Conservation (phyloP, 2,329 filamentous ascomycete genomes). For the Ascomycota sp. region DNA sequence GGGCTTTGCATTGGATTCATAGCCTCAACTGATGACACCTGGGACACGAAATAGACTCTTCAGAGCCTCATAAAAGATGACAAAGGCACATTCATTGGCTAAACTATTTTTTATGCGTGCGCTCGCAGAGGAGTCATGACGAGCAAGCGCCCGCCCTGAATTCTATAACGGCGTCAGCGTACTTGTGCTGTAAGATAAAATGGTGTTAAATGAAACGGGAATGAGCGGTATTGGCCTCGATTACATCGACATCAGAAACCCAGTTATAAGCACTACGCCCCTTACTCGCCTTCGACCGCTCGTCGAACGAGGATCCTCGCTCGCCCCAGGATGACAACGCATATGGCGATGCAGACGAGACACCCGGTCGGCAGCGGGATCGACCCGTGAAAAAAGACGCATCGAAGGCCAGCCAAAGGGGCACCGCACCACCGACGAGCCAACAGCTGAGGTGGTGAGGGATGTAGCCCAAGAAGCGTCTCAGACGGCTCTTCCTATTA, state of each 20-base stretch:
- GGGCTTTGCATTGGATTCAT: too few relatives aligned
- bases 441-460: background rate
- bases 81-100: slow-evolving; percentile 2
- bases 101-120: slow-evolving; percentile 6
- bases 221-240: too few relatives aligned
- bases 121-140: too few relatives aligned
- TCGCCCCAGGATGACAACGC: slow-evolving; percentile 5
- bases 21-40: too few relatives aligned
- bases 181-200: background rate
- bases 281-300: slow-evolving; percentile 13
- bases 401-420: slow-evolving; percentile 5
- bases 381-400: slow-evolving; percentile 1
- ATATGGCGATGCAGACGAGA: slow-evolving; percentile 14
- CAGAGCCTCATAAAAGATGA: too few relatives aligned
- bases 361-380: slow-evolving; percentile 5
- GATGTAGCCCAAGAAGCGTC: slow-evolving; percentile 12
- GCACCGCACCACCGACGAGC: background rate
- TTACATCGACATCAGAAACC: slow-evolving; percentile 23
- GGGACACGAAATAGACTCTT: too few relatives aligned
- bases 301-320: slow-evolving; percentile 5
- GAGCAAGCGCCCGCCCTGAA: too few relatives aligned
- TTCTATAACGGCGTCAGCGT: background rate
- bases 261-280: slow-evolving; percentile 24
- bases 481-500: slow-evolving; percentile 27
- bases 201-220: background rate